Base-by-base conservation (phyloP, 371 early-diverging fungal genomes). In the Syncephalastrum racemosum region DNA sequence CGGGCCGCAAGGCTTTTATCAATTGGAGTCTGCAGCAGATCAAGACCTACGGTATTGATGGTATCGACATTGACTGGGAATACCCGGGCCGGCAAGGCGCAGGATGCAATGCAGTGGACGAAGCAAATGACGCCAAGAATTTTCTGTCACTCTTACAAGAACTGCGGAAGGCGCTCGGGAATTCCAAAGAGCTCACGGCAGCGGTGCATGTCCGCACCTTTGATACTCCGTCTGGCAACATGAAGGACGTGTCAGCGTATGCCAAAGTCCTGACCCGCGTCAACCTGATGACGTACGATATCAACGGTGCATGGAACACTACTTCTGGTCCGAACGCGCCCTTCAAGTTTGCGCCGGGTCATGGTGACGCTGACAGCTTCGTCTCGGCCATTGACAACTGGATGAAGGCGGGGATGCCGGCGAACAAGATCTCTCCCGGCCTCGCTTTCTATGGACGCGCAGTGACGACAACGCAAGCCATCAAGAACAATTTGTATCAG, bases 121-220 rank as follows among this genome's bases (percentile, higher is more conserved):
- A 51, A 19, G 58, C 53, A 18, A 55, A 82, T 16, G 77, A 72
- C 62, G 75, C 81, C 14, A 45, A 63, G 27, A 85, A 79, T 44
- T 75, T 83, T 41, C 60, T 89, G 56, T 70, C 64, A 3, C 71
- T 91, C 10, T 66, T 92, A 1, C 60, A 78, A 40, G 87, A 86
- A 24, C 77, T 93, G 31, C 82, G 90, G 13, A 65, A 69, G 4
- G 86, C 84, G 3, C 58, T 90, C 40, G 60, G 66, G 16, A 67
- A 66, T 44, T 10, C 6, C 10, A 90, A 87, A 68, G 76, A 84
- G 61, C 73, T 93, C 46, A 83, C 90, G 1, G 67, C 89, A 58
- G 92, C 91, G 12, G 85, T 84, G 2, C 81, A 85, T 16, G 84
- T 85, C 12, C 77, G 84, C 48, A 83, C 88, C 4, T 87, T 84